Evolutionary conservation across 1,284 basidiomycete species (phyloP).

Genomic region (Stereum hirsutum): DNA sequence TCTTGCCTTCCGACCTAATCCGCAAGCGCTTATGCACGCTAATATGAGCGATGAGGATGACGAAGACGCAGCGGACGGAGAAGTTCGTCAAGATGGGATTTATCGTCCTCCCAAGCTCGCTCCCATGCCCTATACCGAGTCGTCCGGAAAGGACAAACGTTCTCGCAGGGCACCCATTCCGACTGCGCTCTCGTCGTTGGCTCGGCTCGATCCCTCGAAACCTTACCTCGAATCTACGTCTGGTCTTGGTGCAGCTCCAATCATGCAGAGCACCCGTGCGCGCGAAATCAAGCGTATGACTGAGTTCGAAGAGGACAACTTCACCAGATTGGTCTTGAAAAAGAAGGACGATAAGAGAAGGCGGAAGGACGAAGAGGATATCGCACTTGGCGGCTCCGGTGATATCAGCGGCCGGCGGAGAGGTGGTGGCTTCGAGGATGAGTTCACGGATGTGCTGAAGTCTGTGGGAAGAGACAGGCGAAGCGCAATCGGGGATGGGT

Average conservation of each 20-base stretch:
- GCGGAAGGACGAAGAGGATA: constrained; percentile 82
- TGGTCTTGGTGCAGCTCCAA: constrained; percentile 62
- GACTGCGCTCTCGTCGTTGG: constrained; percentile 61
- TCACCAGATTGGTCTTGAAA: constrained; percentile 86
- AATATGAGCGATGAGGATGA: constrained; percentile 28
- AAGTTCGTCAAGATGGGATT: constrained; percentile 39
- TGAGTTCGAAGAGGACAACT: constrained; percentile 95
- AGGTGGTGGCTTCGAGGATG: constrained; percentile 75
- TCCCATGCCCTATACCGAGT: constrained; percentile 83
- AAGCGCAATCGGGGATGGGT: constrained; percentile 51
- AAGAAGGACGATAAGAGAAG: constrained; percentile 82
- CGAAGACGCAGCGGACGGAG: constrained; percentile 22
- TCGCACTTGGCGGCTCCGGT: constrained; percentile 75
- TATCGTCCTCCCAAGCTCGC: constrained; percentile 92
- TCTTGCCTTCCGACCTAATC: constrained; percentile 87
- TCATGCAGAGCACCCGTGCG: constrained; percentile 56
- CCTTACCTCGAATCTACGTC: constrained; percentile 70
- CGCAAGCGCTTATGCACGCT: constrained; percentile 47
- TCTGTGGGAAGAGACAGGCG: constrained; percentile 36
- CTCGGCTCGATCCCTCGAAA: constrained; percentile 54
- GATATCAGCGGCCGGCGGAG: constrained; percentile 42
- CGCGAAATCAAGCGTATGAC: constrained; percentile 75
- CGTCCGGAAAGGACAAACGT: constrained; percentile 39
- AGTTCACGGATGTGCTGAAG: constrained; percentile 75
- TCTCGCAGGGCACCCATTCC: constrained; percentile 46